These are phyloP conservation scores for Dothideomycetidae sp. DNA, from an alignment of 2,329 filamentous ascomycete genomes.

Conservation along the genomic window DNA sequence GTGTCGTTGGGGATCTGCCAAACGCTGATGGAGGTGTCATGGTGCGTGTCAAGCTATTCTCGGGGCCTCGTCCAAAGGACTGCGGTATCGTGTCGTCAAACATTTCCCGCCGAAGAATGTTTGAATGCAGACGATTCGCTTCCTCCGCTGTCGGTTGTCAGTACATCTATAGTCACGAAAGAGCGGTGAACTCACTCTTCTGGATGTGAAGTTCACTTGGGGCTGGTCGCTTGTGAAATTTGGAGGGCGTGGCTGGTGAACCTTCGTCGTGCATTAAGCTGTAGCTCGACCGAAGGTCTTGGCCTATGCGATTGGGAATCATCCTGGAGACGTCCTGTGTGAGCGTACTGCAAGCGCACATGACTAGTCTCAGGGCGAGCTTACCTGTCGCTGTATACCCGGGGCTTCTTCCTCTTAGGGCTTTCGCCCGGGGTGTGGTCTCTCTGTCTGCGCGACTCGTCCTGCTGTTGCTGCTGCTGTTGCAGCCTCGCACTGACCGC, in stretches of 20 bases:
- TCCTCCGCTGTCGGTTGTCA: slow-evolving; percentile 52
- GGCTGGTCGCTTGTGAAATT: slow-evolving; percentile 67
- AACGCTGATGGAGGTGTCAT: slow-evolving; percentile 67
- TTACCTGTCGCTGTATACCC: slow-evolving; percentile 44
- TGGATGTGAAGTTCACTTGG: slow-evolving; percentile 91
- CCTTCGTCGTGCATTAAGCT: slow-evolving; percentile 83
- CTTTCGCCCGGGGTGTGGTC: slow-evolving; percentile 51
- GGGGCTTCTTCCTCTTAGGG: slow-evolving; percentile 54
- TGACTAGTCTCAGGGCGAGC: slow-evolving; percentile 14
- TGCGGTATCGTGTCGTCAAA: slow-evolving; percentile 87
- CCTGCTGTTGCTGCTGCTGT: slow-evolving; percentile 48
- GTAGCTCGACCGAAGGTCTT: slow-evolving; percentile 87
- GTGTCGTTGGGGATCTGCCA: slow-evolving; percentile 80
- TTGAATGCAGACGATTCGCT: slow-evolving; percentile 86
- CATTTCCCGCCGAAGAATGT: slow-evolving; percentile 73
- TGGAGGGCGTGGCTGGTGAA: slow-evolving; percentile 81
- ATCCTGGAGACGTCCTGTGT: slow-evolving; percentile 46
- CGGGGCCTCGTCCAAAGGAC: slow-evolving; percentile 48
- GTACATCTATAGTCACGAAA: not conserved
- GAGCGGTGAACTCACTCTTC: slow-evolving; percentile 48
- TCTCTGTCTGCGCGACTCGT: slow-evolving; percentile 43
- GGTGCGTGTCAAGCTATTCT: slow-evolving; percentile 40
- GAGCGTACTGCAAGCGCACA: not conserved
- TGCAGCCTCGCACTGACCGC: slow-evolving; percentile 47
- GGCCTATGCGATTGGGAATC: slow-evolving; percentile 83